Conservation (phyloP, 78 protist genomes). For the Dictyostelium firmibasis region DNA sequence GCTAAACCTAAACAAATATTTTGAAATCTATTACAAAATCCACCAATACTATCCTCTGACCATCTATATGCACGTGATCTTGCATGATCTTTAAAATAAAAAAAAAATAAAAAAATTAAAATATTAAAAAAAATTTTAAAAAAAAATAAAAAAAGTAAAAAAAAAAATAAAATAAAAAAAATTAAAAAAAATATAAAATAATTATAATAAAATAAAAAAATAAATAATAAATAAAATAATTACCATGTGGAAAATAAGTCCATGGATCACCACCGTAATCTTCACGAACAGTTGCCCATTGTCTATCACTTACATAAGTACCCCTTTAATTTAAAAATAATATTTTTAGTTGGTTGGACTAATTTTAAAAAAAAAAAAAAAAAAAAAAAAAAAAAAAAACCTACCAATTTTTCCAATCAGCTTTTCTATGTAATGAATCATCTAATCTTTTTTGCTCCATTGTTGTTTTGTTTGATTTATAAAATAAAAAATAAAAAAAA, state of each 20-base stretch:
- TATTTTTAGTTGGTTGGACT: no score
- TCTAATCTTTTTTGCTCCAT: constrained; percentile 22
- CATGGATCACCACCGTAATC: constrained; percentile 81
- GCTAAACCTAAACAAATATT: constrained; percentile 82
- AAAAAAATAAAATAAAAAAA: no score
- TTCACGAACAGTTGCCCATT: constrained; percentile 84
- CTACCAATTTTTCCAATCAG: constrained; percentile 71
- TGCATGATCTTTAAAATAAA: constrained; percentile 22
- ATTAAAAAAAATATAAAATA: background rate
- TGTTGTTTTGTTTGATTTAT: background rate
- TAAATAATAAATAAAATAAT: background rate
- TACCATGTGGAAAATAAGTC: constrained; percentile 87
- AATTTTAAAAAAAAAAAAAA: background rate
- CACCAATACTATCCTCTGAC: constrained; percentile 92
- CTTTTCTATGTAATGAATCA: constrained; percentile 33
- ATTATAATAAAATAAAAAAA: background rate
- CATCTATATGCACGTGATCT: constrained; percentile 91
- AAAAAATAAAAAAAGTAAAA: background rate
- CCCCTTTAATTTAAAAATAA: constrained; percentile 49
- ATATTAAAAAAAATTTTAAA: background rate
- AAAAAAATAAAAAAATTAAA: background rate
- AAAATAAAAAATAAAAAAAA: background rate
- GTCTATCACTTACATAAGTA: constrained; percentile 79
- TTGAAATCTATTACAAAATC: constrained; percentile 79
- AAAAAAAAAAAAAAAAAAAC: background rate